phyloP scores from a whole-genome alignment of 352 stramenopile species.

The Globisporangium splendens region DNA sequence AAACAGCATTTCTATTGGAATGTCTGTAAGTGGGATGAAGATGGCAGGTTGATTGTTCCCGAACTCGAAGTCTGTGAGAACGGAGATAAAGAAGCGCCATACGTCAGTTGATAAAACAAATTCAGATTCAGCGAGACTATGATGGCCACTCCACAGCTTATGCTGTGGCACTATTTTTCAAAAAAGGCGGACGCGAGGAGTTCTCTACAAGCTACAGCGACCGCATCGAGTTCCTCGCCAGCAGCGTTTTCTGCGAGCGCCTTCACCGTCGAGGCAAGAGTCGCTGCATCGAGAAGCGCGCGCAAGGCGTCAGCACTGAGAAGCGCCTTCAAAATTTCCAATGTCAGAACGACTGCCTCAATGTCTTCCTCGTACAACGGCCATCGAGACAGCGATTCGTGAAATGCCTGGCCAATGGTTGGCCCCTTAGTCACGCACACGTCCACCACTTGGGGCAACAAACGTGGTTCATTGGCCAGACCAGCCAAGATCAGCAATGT shows the following conservation, averaged over 20 bases:
- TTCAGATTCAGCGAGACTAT: neutral
- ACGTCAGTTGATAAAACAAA: neutral
- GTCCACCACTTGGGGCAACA: slow-evolving; percentile 33
- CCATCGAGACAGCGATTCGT: slow-evolving; percentile 46
- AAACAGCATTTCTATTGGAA: slow-evolving; percentile 46
- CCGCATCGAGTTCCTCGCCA: slow-evolving; percentile 39
- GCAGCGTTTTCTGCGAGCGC: slow-evolving; percentile 42
- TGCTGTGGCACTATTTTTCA: neutral
- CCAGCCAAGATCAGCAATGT: slow-evolving; percentile 40
- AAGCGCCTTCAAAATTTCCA: slow-evolving; percentile 40
- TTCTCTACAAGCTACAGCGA: slow-evolving; percentile 33
- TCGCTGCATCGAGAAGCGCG: slow-evolving; percentile 32
- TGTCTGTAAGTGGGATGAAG: slow-evolving; percentile 42
- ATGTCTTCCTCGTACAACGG: slow-evolving; percentile 66
- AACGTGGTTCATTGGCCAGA: slow-evolving; percentile 25
- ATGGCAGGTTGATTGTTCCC: slow-evolving; percentile 22
- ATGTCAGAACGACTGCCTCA: slow-evolving; percentile 45
- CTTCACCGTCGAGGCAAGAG: slow-evolving; percentile 44
- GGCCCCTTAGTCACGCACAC: slow-evolving; percentile 35
- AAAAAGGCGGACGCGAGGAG: slow-evolving; percentile 19
- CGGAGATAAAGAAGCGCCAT: neutral
- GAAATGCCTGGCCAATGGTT: slow-evolving; percentile 35
- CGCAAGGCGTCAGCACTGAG: slow-evolving; percentile 30
- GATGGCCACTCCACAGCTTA: too few species aligned
- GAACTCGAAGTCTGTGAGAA: neutral